These are phyloP conservation scores for Coprinopsis cinerea DNA, from an alignment of 768 basidiomycete genomes.

Conservation along the genomic window DNA sequence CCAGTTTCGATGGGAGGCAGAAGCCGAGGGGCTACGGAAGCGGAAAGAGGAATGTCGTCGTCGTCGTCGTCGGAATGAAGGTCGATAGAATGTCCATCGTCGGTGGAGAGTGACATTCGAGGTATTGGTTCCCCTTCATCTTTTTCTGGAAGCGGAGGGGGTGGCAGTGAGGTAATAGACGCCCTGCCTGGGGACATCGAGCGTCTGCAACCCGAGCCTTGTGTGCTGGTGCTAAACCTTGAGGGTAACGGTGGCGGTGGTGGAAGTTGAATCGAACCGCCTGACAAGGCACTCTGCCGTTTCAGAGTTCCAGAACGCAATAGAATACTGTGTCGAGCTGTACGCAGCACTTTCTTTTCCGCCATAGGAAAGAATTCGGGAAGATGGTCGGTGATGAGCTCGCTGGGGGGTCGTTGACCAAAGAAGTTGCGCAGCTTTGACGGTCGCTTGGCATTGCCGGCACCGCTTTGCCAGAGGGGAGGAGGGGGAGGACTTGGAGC, in stretches of 20 bases:
- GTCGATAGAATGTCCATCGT: conserved; percentile 63
- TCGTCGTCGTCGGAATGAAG: conserved; percentile 45
- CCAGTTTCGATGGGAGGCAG: conserved; percentile 78
- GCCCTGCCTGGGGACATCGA: conserved; percentile 41
- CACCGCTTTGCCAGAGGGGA: conserved; percentile 29
- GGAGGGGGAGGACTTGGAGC: conserved; percentile 12
- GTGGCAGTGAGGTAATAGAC: conserved; percentile 43
- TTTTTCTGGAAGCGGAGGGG: conserved; percentile 34
- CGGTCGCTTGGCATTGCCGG: conserved; percentile 49
- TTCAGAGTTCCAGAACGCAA: conserved; percentile 33
- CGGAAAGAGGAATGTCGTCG: conserved; percentile 16
- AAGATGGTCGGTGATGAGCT: conserved; percentile 91
- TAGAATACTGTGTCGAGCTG: conserved; percentile 87
- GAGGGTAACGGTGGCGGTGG: conserved; percentile 46
- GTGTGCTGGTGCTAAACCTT: conserved; percentile 59
- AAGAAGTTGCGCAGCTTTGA: conserved; percentile 92
- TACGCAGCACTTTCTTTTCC: conserved; percentile 87
- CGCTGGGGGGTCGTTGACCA: conserved; percentile 95
- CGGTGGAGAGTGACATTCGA: conserved; percentile 68
- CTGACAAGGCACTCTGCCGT: conserved; percentile 52
- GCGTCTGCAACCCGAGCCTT: conserved; percentile 38
- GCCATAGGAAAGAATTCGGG: conserved; percentile 94
- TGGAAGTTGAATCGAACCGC: too few species aligned
- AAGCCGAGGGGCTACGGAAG: conserved; percentile 37
- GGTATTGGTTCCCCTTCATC: conserved; percentile 47